Percentiles rank a stretch among this genome's conserved stretches.
Evolutionary conservation across 257 asterid species (phyloP).

Genomic region (Solanum ossicruentum): DNA sequence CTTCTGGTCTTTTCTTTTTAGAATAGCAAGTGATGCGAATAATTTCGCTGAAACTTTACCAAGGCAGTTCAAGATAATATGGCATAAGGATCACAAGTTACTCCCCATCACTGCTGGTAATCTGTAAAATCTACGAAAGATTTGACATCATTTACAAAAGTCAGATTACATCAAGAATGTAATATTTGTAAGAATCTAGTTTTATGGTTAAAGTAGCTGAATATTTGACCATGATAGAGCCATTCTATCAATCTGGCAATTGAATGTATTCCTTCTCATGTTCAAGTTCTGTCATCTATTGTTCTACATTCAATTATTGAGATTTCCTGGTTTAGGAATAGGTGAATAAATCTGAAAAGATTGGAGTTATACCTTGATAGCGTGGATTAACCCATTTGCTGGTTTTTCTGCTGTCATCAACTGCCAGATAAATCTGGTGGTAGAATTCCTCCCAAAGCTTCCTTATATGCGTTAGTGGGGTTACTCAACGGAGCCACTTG

Average conservation of each 20-base stretch:
- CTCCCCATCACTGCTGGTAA: background rate
- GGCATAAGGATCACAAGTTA: background rate
- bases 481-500: background rate
- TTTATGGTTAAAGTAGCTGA: background rate
- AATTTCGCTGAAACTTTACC: background rate
- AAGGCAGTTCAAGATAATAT: background rate
- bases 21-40: background rate
- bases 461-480: background rate
- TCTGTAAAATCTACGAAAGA: background rate
- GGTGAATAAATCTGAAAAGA: background rate
- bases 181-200: background rate
- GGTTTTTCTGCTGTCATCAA: background rate
- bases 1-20: background rate
- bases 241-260: background rate
- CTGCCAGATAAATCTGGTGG: background rate
- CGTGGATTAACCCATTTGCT: background rate
- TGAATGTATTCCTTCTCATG: background rate
- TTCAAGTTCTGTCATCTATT: background rate
- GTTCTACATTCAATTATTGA: background rate
- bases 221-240: background rate
- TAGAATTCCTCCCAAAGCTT: background rate
- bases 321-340: background rate
- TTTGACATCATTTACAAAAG: background rate
- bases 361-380: background rate
- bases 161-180: background rate